Conservation (phyloP, 345 rosid species). For the Eucalyptus melliodora region DNA sequence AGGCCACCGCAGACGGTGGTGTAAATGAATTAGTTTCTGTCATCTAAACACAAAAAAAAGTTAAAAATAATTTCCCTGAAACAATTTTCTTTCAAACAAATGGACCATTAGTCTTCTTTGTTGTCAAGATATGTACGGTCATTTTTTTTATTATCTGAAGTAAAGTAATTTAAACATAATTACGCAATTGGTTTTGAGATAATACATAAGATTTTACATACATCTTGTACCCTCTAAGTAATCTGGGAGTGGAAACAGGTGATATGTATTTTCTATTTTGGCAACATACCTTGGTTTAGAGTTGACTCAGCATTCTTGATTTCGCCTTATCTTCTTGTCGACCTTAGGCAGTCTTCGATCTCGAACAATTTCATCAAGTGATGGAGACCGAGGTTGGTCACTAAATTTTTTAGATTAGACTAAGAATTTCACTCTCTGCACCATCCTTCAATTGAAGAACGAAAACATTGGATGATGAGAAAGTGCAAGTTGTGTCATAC, state of each 20-base stretch:
- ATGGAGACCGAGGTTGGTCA: neutral
- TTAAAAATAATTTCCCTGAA: neutral
- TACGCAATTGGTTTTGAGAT: neutral
- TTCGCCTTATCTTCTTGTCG: neutral
- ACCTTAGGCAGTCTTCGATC: neutral
- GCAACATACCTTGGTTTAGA: neutral
- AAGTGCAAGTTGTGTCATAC: neutral
- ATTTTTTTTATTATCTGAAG: neutral
- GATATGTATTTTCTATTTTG: neutral
- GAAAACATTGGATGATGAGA: neutral
- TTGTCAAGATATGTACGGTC: neutral
- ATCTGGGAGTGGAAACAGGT: neutral
- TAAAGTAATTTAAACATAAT: neutral
- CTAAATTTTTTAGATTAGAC: neutral
- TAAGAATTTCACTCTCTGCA: neutral
- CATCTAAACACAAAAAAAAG: neutral
- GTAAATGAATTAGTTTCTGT: neutral
- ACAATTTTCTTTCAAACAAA: neutral
- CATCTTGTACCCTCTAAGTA: neutral
- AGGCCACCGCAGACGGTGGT: accelerated
- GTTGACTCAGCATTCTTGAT: neutral
- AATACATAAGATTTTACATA: neutral
- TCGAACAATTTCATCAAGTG: neutral
- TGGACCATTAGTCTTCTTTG: neutral
- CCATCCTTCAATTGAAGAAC: neutral